Percentiles rank a stretch among this genome's conserved stretches.
These are phyloP conservation scores for Gonapodya prolifera DNA, from an alignment of 192 early-diverging fungal genomes.

Conservation along the genomic window DNA sequence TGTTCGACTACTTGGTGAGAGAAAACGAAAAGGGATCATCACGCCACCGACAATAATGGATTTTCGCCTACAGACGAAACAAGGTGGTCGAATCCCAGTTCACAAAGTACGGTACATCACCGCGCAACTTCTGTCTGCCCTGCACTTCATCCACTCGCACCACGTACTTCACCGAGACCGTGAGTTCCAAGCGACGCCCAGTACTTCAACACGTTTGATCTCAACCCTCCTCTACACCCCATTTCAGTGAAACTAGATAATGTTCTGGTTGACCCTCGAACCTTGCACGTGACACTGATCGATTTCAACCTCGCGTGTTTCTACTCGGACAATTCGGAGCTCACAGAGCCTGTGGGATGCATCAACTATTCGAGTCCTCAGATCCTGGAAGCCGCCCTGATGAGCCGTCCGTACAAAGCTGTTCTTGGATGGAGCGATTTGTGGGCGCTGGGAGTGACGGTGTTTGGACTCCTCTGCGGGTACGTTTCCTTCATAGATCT, in stretches of 20 bases:
- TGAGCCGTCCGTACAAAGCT: background rate
- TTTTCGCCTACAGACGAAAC: no score
- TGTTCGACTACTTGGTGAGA: conserved; percentile 1
- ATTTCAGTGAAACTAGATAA: background rate
- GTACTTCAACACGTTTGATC: background rate
- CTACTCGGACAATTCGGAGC: background rate
- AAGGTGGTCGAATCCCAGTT: background rate
- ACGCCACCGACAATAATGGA: no score
- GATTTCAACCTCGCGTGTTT: background rate
- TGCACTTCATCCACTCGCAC: background rate
- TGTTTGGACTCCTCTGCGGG: background rate
- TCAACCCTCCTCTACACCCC: no score
- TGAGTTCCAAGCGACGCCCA: background rate
- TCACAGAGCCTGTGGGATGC: background rate
- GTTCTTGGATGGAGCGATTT: background rate
- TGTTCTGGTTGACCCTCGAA: background rate
- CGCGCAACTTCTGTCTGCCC: background rate
- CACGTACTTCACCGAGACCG: background rate
- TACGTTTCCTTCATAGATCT: no score
- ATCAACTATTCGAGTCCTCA: background rate
- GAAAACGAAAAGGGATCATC: no score
- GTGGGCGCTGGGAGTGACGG: background rate
- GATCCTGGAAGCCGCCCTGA: background rate
- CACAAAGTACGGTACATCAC: background rate
- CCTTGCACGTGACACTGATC: background rate